Base-by-base conservation (phyloP, 73 alveolate species). In the Diophrys appendiculata region DNA sequence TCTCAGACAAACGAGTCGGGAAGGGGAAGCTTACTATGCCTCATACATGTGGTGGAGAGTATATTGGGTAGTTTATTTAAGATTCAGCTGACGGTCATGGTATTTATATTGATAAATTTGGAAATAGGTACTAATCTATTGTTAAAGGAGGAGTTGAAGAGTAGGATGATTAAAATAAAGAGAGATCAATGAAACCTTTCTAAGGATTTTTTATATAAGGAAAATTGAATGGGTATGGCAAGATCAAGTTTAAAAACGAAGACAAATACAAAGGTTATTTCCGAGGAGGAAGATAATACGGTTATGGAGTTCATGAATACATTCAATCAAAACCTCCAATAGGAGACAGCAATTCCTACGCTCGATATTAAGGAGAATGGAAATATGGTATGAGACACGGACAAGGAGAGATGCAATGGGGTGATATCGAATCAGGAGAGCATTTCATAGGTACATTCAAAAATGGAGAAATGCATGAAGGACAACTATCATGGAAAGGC, bases 41-140 rank as follows among this genome's bases (percentile, higher is more conserved):
- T n/a, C n/a, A n/a, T n/a, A n/a, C n/a, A n/a, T n/a, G n/a, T 56
- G 83, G 83, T 0, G 64, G 83, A 26, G 76, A 75, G 33, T 83
- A 82, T 70, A 84, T 83, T 52, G 94, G 98, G 67, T 83, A 90
- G 35, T 93, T 90, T 84, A 81, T 72, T 14, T 92, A 90, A 70
- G 96, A 92, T 52, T 30, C 75, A 54, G 89, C 90, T 52, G 92
- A 90, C 68, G 98, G 98, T 0, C 82, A 70, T 55, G 96, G 95
- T n/a, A 77, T 65, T n/a, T 85, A 68, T 76, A 87, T 76, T 65
- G 90, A 86, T 71, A 65, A 69, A 60, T 73, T 76, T 54, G 96
- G 98, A 1, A 88, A 89, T 69, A 60, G 80, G 35, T 81, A 34
- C 69, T 81, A 81, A 71, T 65, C 71, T n/a, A 35, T 72, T 2